phyloP scores from a whole-genome alignment of 495 filamentous ascomycete species.

The Talaromyces nanjingensis region DNA sequence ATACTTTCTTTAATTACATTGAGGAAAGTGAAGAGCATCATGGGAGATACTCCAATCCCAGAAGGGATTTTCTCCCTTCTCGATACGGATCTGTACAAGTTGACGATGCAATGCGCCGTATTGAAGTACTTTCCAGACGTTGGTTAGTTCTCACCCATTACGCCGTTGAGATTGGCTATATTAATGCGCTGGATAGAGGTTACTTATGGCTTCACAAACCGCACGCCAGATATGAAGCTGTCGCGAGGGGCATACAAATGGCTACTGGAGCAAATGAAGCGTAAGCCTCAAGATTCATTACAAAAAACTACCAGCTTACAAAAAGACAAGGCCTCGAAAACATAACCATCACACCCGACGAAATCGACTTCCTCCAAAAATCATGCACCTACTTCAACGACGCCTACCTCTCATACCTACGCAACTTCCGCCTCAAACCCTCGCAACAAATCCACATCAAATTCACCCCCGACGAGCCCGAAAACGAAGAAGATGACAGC shows the following conservation, averaged over 20 bases:
- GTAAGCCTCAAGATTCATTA: conserved; percentile 33
- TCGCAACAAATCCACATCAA: conserved; percentile 66
- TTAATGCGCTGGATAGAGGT: conserved; percentile 43
- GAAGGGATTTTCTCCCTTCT: conserved; percentile 83
- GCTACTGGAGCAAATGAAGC: conserved; percentile 74
- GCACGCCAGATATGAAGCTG: conserved; percentile 88
- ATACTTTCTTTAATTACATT: neutral
- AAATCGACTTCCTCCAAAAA: conserved; percentile 67
- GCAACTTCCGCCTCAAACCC: conserved; percentile 72
- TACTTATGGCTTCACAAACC: conserved; percentile 89
- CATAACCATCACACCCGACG: conserved; percentile 67
- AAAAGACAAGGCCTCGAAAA: conserved; percentile 59
- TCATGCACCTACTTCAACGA: conserved; percentile 76
- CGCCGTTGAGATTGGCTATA: neutral
- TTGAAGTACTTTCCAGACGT: conserved; percentile 83
- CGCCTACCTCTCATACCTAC: conserved; percentile 72
- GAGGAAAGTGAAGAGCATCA: neutral
- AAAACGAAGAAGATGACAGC: conserved; percentile 50
- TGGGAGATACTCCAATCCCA: conserved; percentile 23
- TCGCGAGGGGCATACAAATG: conserved; percentile 76
- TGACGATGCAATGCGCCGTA: conserved; percentile 98
- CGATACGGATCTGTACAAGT: conserved; percentile 95
- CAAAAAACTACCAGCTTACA: neutral
- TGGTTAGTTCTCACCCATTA: conserved; percentile 34
- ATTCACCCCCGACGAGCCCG: conserved; percentile 48